Evolutionary conservation across 345 rosid genomes (phyloP), one percentile per base, ranked within the genome.

Genomic region (Lumnitzera littorea): DNA sequence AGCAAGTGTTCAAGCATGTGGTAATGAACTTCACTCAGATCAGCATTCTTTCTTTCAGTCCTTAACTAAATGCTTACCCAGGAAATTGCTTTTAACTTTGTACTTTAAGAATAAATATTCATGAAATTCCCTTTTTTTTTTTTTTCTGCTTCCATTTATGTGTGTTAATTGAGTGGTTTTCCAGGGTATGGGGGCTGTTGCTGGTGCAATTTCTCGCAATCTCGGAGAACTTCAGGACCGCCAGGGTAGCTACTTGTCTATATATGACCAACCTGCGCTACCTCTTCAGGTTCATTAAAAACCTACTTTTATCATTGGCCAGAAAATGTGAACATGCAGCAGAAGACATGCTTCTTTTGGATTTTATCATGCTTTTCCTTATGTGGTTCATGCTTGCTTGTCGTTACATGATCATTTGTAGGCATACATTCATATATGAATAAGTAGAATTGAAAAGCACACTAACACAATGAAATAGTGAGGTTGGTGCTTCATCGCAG

Each of bases 1-100:
- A 88, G 66, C 99, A 91, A 88, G 98, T 95, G 53, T 91, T 87
- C 69, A 95, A 88, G 80, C 99, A 95, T 63, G 98, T 95, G 98
- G 99, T 94, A 94, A 77, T 64, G 15, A 61, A 47, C 55, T 41
- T 7, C 36, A 58, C 15, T 57, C 57, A 48, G 50, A 66, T 51
- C 58, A 36, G 43, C 43, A 36, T 27, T 27, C 9, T 36, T 29
- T 46, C 58, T 56, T 48, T 46, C 52, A 31, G 67, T 72, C 48
- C 54, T 66, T 58, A 64, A 57, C 48, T 23, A 56, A 15, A 46
- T 56, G 61, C 55, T 53, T 13, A 51, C 53, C 50, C 27, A 66
- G 54, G 55, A 24, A 41, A 23, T 25, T 31, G 48, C 16, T 15
- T 50, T 6, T 29, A 6, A 29, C 7, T 29, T 29, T 29, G 7